Percentiles rank a stretch among this genome's conserved stretches.
Evolutionary conservation across 441 rosid genomes (phyloP).

Genomic region (Bruguiera hainesii): DNA sequence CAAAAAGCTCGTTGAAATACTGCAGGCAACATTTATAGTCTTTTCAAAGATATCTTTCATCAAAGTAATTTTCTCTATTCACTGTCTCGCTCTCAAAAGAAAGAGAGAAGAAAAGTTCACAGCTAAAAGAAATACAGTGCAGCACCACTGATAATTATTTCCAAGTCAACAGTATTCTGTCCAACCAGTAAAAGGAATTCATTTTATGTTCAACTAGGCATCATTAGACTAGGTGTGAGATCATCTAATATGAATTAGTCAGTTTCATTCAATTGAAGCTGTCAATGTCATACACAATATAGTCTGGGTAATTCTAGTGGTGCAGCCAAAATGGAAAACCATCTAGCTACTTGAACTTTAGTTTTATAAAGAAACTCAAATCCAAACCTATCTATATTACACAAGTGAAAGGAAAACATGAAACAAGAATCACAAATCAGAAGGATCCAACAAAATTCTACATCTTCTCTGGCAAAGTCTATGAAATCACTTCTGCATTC

Average conservation of each 20-base stretch:
- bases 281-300: too few species aligned
- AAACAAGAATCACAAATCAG: background rate
- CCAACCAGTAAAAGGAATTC: background rate
- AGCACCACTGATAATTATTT: too few species aligned
- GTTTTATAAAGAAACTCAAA: too few species aligned
- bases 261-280: too few species aligned
- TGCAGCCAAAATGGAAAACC: constrained; percentile 9
- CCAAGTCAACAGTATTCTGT: too few species aligned
- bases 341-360: background rate
- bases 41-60: background rate
- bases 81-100: background rate
- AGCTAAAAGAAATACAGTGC: background rate
- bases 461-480: background rate
- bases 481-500: background rate
- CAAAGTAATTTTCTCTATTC: background rate
- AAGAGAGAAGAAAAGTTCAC: background rate
- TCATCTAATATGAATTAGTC: too few species aligned
- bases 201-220: background rate
- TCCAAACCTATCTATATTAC: background rate
- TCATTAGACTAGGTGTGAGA: background rate
- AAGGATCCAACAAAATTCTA: background rate
- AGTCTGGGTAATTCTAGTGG: too few species aligned
- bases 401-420: background rate
- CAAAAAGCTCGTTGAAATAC: background rate
- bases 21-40: background rate